Base-by-base conservation (phyloP, 1,284 basidiomycete genomes). In the Ceratobasidium sp. region DNA sequence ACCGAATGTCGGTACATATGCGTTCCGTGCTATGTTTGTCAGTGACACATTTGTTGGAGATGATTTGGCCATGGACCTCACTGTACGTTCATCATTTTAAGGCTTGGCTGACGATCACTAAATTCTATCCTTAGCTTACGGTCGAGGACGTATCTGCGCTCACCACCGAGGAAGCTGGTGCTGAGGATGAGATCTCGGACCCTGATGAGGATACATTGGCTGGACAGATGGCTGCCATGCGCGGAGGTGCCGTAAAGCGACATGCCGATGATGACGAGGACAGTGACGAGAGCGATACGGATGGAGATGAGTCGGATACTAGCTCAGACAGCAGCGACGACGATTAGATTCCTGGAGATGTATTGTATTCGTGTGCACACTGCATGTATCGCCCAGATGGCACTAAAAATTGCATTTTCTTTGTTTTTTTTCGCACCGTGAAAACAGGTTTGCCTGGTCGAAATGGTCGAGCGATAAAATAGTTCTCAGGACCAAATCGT, bases 191-290 rank as follows among this genome's bases (percentile, higher is more conserved):
- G 70, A 98, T 98, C 72, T 96, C 93, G 0, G 95, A 97, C 67
- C 95, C 95, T 0, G 96, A 98, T 55, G 96, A 98, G 79, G 96
- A 97, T 79, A 86, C 89, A 27, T 82, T 99, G 53, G 97, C 96
- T 2, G 97, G 97, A 2, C 97, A 99, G 82, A 98, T 99, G 95
- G 96, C 96, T 1, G 86, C 90, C 57, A 96, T 99, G 94, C 89
- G 93, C 64, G 97, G 97, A 4, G 92, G 90, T 15, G 78, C 87
- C 42, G 95, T 98, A 68, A 96, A 95, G 84, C 87, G 82, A 71
- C 78, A 75, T 0, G 74, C 72, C 22, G 77, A 78, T 35, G 77
- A 78, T 69, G 78, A 73, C 3, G 78, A 78, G 2, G 78, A 76
- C 3, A 81, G 86, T 74, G 82, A 80, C 57, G 85, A 84, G 27